Conservation (phyloP, 345 rosid genomes). For the Combretum micranthum region DNA sequence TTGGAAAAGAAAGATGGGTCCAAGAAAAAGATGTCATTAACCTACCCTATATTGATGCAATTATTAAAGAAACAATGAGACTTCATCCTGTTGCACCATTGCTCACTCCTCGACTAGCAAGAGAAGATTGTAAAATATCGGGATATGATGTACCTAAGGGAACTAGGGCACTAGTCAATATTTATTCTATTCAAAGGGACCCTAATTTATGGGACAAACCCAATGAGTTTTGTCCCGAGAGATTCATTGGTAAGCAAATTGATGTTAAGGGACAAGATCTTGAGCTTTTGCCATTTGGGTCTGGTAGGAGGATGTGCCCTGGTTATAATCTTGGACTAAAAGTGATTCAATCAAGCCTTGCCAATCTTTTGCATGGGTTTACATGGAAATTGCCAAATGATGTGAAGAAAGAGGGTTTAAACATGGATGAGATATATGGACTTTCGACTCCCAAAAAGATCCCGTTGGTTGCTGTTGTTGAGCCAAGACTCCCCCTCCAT, state of each 20-base stretch:
- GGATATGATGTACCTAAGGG: conserved; percentile 17
- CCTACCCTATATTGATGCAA: conserved; percentile 28
- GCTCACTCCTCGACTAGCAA: conserved; percentile 9
- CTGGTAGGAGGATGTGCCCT: conserved; percentile 29
- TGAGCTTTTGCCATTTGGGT: conserved; percentile 41
- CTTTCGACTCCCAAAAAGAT: conserved; percentile 7
- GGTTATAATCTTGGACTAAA: conserved; percentile 18
- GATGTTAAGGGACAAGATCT: conserved; percentile 35
- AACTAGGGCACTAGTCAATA: conserved; percentile 14
- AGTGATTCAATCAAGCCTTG: conserved; percentile 10
- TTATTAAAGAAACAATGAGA: conserved; percentile 30
- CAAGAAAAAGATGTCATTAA: conserved; percentile 27
- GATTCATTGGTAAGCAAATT: conserved; percentile 14
- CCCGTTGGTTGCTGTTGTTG: not conserved
- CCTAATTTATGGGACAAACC: conserved; percentile 16
- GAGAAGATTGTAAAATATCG: conserved; percentile 12
- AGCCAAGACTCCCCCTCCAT: conserved; percentile 12
- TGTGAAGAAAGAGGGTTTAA: not conserved
- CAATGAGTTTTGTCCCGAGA: conserved; percentile 16
- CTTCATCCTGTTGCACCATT: conserved; percentile 15
- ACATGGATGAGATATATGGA: conserved; percentile 11
- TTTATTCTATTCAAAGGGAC: conserved; percentile 21
- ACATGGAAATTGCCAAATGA: conserved; percentile 4
- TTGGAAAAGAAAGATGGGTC: conserved; percentile 30
- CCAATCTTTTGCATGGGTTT: conserved; percentile 14